phyloP scores from a whole-genome alignment of 2,329 filamentous ascomycete genomes.

The Aspergillus phoenicis region DNA sequence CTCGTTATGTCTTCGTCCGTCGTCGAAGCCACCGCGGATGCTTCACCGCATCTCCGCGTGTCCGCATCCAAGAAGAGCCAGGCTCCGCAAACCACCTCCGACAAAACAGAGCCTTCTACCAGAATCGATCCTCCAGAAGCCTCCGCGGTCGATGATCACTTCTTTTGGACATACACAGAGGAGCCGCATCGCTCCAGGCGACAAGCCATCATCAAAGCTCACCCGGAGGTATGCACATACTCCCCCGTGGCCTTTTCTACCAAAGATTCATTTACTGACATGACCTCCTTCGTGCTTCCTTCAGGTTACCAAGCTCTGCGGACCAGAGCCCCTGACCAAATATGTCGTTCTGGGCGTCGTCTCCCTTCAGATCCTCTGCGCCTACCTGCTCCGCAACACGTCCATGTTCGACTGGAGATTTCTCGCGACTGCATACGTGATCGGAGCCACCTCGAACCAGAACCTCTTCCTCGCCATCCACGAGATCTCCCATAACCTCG shows the following conservation, averaged over 20 bases:
- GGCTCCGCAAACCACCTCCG: slow-evolving; percentile 17
- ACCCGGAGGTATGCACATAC: slow-evolving; percentile 72
- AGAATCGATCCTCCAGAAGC: slow-evolving; percentile 35
- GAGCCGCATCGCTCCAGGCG: slow-evolving; percentile 91
- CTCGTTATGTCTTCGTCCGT: slow-evolving; percentile 32
- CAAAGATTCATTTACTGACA: neutral
- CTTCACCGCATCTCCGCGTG: slow-evolving; percentile 38
- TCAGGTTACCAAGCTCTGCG: slow-evolving; percentile 94
- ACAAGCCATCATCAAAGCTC: slow-evolving; percentile 94
- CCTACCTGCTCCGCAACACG: slow-evolving; percentile 74
- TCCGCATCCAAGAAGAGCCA: slow-evolving; percentile 33
- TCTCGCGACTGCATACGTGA: slow-evolving; percentile 82
- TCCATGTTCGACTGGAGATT: slow-evolving; percentile 82
- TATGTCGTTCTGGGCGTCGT: slow-evolving; percentile 87
- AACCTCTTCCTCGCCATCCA: slow-evolving; percentile 98
- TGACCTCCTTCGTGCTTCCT: slow-evolving; percentile 15
- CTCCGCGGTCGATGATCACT: slow-evolving; percentile 58
- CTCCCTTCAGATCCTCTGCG: slow-evolving; percentile 74
- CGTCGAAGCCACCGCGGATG: slow-evolving; percentile 28
- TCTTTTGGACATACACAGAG: slow-evolving; percentile 99
- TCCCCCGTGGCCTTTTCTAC: slow-evolving; percentile 2
- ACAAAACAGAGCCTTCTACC: slow-evolving; percentile 22
- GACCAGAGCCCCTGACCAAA: slow-evolving; percentile 92
- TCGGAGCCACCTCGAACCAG: slow-evolving; percentile 95
- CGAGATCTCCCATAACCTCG: slow-evolving; percentile 97